These are phyloP conservation scores for Boletus fagicola DNA, from an alignment of 768 basidiomycete species.

Conservation along the genomic window DNA sequence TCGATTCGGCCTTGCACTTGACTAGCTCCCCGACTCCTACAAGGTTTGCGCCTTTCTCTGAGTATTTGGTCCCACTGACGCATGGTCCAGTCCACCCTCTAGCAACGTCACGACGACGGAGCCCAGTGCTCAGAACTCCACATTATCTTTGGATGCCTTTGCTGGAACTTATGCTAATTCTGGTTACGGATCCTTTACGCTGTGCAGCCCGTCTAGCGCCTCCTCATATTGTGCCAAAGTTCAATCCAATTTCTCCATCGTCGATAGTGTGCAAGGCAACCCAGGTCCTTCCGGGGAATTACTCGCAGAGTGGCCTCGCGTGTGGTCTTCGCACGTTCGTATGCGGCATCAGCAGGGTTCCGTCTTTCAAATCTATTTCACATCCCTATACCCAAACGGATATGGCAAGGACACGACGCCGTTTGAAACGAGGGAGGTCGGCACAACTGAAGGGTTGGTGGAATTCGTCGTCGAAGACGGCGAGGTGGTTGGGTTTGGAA, in stretches of 20 bases:
- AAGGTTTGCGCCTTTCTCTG: constrained; percentile 4
- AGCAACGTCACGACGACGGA: neutral
- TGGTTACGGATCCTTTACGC: constrained; percentile 38
- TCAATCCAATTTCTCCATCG: constrained; percentile 27
- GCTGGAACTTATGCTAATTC: constrained; percentile 38
- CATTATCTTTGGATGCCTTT: constrained; percentile 25
- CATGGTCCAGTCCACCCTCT: neutral
- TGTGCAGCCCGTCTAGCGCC: constrained; percentile 32
- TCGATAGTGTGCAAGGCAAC: constrained; percentile 18
- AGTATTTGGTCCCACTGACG: neutral
- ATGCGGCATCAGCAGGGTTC: constrained; percentile 20
- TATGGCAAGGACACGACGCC: constrained; percentile 38
- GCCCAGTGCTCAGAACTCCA: neutral
- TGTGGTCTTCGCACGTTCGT: constrained; percentile 41
- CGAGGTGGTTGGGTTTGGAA: constrained; percentile 31
- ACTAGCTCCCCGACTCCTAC: neutral
- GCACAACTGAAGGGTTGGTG: constrained; percentile 1
- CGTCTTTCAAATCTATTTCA: constrained; percentile 21
- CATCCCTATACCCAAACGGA: constrained; percentile 36
- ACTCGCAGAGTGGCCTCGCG: constrained; percentile 33
- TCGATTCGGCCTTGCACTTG: constrained; percentile 25
- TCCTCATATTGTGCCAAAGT: constrained; percentile 26
- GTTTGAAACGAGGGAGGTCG: constrained; percentile 23
- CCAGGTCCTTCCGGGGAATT: constrained; percentile 16
- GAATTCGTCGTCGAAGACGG: constrained; percentile 29